Percentiles rank a stretch among this genome's conserved stretches.
phyloP scores from a whole-genome alignment of 2,329 filamentous ascomycete genomes.

The Stagonosporopsis tanaceti region DNA sequence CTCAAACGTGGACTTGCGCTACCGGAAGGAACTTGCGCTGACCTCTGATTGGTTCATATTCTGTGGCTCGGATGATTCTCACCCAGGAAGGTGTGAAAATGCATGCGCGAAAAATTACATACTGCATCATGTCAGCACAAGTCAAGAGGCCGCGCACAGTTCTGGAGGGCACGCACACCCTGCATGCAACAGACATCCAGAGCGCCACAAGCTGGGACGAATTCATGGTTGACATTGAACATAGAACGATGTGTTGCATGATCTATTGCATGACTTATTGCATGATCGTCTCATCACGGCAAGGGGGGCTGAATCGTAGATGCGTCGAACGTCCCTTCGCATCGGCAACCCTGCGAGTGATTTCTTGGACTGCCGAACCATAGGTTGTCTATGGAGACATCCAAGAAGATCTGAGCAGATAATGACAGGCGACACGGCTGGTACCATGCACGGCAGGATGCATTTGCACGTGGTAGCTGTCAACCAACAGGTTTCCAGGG shows the following conservation, averaged over 20 bases:
- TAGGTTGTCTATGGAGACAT: neutral
- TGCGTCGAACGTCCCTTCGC: constrained; percentile 3
- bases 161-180: neutral
- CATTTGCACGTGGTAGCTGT: constrained; percentile 12
- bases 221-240: neutral
- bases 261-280: constrained; percentile 14
- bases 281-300: constrained; percentile 15
- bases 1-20: neutral
- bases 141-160: neutral
- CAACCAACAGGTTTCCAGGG: constrained; percentile 7
- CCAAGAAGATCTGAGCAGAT: constrained; percentile 1
- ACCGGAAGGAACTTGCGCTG: constrained; percentile 11
- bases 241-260: constrained; percentile 14
- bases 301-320: constrained; percentile 6
- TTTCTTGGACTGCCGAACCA: constrained; percentile 11
- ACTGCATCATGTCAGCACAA: neutral
- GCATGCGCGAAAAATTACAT: neutral
- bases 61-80: neutral
- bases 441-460: neutral
- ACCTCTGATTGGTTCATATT: constrained; percentile 1
- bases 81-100: constrained; percentile 1
- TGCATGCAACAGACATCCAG: neutral
- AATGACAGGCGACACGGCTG: neutral
- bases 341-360: constrained; percentile 7
- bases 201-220: neutral